Evolutionary conservation across 495 filamentous ascomycete genomes (phyloP).

Genomic region (Hypoxylon crocopeplum): DNA sequence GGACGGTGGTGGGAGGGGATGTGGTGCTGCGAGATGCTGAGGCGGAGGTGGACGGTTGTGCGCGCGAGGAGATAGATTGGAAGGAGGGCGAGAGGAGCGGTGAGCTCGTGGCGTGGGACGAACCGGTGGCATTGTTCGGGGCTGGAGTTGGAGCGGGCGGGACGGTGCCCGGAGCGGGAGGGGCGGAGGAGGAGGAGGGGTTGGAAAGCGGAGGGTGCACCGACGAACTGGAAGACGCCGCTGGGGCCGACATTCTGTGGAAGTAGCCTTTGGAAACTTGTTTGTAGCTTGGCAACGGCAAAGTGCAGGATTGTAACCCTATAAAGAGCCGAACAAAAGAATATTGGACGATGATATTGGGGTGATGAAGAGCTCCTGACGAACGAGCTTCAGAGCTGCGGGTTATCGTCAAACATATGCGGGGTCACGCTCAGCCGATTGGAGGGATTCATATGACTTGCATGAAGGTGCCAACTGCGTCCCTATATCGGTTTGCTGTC

Average conservation of each 20-base stretch:
- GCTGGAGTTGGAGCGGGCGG: slow-evolving; percentile 4
- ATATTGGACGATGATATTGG: slow-evolving; percentile 21
- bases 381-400: slow-evolving; percentile 19
- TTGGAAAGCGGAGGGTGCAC: slow-evolving; percentile 7
- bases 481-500: slow-evolving; percentile 8
- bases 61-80: slow-evolving; percentile 16
- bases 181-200: slow-evolving; percentile 12
- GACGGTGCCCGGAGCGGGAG: slow-evolving; percentile 9
- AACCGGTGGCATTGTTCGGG: slow-evolving; percentile 14
- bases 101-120: slow-evolving; percentile 11
- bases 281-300: slow-evolving; percentile 17
- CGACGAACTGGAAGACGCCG: slow-evolving; percentile 12
- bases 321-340: slow-evolving; percentile 2
- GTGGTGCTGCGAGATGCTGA: slow-evolving; percentile 27
- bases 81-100: slow-evolving; percentile 14
- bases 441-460: slow-evolving; percentile 37
- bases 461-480: slow-evolving; percentile 18
- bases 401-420: slow-evolving; percentile 30
- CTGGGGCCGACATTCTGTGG: slow-evolving; percentile 28
- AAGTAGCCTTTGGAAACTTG: neutral
- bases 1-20: slow-evolving; percentile 23
- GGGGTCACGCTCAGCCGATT: slow-evolving; percentile 32
- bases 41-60: slow-evolving; percentile 24
- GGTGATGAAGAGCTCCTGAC: slow-evolving; percentile 11
- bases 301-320: slow-evolving; percentile 20